phyloP scores from a whole-genome alignment of 352 stramenopile species.

The Phytophthora litchii region DNA sequence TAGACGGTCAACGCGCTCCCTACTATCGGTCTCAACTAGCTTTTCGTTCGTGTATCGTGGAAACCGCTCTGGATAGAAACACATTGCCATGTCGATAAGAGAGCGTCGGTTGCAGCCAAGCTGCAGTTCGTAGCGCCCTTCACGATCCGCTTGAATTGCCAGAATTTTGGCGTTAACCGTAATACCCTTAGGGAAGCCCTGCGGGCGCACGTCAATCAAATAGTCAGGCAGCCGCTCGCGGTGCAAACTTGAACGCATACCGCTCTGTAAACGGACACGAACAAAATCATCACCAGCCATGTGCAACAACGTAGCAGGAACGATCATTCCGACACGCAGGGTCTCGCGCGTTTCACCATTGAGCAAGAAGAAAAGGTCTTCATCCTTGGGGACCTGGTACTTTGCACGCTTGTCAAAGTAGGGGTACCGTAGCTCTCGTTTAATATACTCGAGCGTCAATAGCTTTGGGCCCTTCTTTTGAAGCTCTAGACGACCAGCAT shows the following conservation, averaged over 20 bases:
- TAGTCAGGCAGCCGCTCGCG: conserved; percentile 85
- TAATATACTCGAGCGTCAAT: conserved; percentile 89
- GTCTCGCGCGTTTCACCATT: conserved; percentile 86
- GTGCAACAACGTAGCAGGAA: conserved; percentile 84
- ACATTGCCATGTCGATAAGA: conserved; percentile 77
- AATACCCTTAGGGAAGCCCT: conserved; percentile 79
- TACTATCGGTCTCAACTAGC: conserved; percentile 69
- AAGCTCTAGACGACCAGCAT: conserved; percentile 83
- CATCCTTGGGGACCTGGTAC: conserved; percentile 83
- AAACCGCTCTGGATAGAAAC: conserved; percentile 67
- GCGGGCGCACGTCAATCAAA: conserved; percentile 61
- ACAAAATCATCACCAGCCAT: conserved; percentile 87
- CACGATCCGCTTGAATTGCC: conserved; percentile 67
- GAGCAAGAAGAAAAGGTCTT: conserved; percentile 89
- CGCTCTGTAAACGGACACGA: conserved; percentile 83
- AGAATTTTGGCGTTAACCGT: conserved; percentile 90
- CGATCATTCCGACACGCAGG: conserved; percentile 83
- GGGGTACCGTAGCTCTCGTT: conserved; percentile 87
- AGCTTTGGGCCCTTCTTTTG: conserved; percentile 91
- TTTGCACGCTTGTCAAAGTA: conserved; percentile 90
- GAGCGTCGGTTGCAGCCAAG: conserved; percentile 80
- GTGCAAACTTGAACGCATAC: conserved; percentile 79
- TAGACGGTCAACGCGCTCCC: conserved; percentile 72
- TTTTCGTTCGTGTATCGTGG: conserved; percentile 59
- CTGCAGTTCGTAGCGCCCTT: conserved; percentile 76